A percentile compares a stretch with the other conserved stretches of the same genome.
Conservation (phyloP, 768 basidiomycete genomes). For the Termitomyces sp. region DNA sequence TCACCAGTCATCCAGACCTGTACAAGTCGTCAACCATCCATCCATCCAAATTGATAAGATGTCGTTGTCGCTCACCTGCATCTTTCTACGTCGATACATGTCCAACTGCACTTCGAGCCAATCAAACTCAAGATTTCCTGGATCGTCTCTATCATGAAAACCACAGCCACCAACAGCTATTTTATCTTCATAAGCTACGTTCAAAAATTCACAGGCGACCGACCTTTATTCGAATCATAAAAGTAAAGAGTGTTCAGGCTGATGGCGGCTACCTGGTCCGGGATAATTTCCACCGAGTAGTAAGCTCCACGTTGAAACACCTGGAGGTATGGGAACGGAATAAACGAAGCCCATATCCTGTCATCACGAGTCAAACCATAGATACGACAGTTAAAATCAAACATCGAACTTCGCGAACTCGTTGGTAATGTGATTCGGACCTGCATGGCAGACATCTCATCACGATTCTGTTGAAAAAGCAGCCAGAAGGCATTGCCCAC, state of each 20-base stretch:
- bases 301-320: conserved; percentile 89
- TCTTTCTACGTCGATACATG: conserved; percentile 59
- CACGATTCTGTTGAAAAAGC: conserved; percentile 4
- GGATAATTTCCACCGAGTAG: conserved; percentile 76
- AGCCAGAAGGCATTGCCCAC: conserved; percentile 24
- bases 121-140: conserved; percentile 85
- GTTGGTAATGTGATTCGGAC: conserved; percentile 66
- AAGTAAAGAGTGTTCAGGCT: conserved; percentile 90
- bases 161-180: conserved; percentile 76
- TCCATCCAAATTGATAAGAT: conserved; percentile 1
- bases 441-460: conserved; percentile 26
- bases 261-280: conserved; percentile 70
- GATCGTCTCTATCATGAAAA: conserved; percentile 61
- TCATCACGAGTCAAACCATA: conserved; percentile 12
- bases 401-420: conserved; percentile 63
- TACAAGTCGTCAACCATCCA: background rate
- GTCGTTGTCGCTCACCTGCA: conserved; percentile 56
- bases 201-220: background rate
- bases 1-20: conserved; percentile 47
- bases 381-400: conserved; percentile 10
- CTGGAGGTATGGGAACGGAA: conserved; percentile 75
- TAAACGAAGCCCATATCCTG: conserved; percentile 79
- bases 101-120: conserved; percentile 88
- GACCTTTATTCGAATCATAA: conserved; percentile 86
- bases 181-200: conserved; percentile 11